phyloP scores from a whole-genome alignment of 169 alveolate species.

The Theileria sp. region DNA sequence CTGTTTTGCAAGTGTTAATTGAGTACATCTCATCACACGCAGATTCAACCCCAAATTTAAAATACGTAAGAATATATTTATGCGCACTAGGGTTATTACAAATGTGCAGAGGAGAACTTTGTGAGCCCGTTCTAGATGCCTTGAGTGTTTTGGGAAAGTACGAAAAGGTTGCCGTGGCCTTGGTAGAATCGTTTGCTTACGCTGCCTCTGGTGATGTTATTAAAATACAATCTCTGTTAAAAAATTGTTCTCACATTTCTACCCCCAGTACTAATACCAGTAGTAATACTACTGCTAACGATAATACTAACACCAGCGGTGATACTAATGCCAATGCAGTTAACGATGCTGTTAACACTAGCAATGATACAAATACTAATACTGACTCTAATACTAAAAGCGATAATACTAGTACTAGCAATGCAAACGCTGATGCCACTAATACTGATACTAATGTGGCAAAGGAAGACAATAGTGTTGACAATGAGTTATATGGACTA shows the following conservation, averaged over 20 bases:
- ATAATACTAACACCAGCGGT: not conserved
- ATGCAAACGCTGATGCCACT: not conserved
- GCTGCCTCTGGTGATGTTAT: slow-evolving; percentile 98
- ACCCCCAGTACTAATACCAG: slow-evolving; percentile 8
- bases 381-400: not conserved
- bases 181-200: slow-evolving; percentile 93
- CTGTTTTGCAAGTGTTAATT: slow-evolving; percentile 86
- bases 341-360: no score
- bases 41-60: slow-evolving; percentile 13
- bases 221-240: slow-evolving; percentile 91
- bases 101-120: slow-evolving; percentile 87
- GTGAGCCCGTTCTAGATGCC: slow-evolving; percentile 89
- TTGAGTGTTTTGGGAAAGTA: slow-evolving; percentile 77
- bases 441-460: slow-evolving; percentile 23
- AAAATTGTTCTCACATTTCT: slow-evolving; percentile 56
- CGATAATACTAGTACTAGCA: not conserved
- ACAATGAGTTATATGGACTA: slow-evolving; percentile 68
- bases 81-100: slow-evolving; percentile 88
- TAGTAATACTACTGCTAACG: not conserved
- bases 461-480: slow-evolving; percentile 66
- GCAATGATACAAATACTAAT: not conserved
- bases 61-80: slow-evolving; percentile 16
- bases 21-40: slow-evolving; percentile 73
- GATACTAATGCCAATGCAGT: not conserved
- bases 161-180: slow-evolving; percentile 68